Evolutionary conservation across 768 basidiomycete genomes (phyloP).

Genomic region (Suillus tomentosus): DNA sequence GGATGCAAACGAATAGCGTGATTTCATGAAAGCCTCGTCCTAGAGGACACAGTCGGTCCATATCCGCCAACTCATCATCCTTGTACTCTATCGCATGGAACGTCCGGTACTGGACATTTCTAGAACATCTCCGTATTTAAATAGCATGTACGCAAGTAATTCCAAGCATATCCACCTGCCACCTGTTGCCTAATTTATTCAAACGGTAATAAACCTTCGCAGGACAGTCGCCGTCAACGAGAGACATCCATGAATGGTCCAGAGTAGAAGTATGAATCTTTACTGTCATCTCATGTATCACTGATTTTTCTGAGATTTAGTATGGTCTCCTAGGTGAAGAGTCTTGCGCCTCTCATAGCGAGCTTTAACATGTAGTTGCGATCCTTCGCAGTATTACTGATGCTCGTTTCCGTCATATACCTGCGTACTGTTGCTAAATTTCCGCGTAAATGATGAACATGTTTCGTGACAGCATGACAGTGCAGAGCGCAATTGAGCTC

Average conservation of each 20-base stretch:
- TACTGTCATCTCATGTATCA: background rate
- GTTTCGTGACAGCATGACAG: background rate
- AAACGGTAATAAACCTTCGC: background rate
- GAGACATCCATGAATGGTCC: background rate
- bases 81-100: background rate
- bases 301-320: background rate
- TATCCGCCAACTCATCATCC: background rate
- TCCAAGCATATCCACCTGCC: background rate
- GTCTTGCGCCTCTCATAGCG: background rate
- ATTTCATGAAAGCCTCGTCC: background rate
- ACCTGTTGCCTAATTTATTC: background rate
- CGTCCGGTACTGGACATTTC: background rate
- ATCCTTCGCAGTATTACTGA: background rate
- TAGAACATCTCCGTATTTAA: background rate
- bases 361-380: background rate
- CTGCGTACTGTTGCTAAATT: background rate
- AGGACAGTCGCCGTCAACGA: background rate
- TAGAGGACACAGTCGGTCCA: background rate
- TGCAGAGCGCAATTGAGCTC: background rate
- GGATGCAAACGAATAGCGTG: conserved; percentile 39
- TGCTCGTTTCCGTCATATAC: background rate
- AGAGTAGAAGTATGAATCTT: background rate
- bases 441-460: background rate
- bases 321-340: conserved; percentile 1
- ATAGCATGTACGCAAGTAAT: background rate